phyloP scores from a whole-genome alignment of 495 filamentous ascomycete species.

The Bathelium albidoporum region DNA sequence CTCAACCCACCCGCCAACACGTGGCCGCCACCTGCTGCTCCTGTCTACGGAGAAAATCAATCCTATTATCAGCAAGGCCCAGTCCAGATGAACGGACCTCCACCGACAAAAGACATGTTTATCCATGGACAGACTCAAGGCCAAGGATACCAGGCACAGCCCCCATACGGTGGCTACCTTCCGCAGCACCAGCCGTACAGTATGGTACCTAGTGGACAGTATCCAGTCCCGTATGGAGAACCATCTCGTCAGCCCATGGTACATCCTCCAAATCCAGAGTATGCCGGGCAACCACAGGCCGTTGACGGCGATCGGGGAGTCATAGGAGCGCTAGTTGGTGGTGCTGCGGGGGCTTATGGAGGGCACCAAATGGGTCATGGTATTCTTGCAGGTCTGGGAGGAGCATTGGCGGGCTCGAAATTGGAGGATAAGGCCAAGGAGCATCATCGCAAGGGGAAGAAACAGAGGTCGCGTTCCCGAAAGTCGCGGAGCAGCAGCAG shows the following conservation, averaged over 20 bases:
- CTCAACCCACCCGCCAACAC: background rate
- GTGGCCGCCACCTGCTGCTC: background rate
- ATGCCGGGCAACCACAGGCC: background rate
- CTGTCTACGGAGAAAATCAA: background rate
- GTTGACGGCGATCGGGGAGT: constrained; percentile 31
- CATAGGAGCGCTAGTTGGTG: constrained; percentile 30
- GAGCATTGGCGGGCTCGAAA: constrained; percentile 30
- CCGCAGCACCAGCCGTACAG: background rate
- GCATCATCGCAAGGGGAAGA: constrained; percentile 9
- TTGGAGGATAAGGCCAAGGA: constrained; percentile 28
- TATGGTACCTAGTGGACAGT: background rate
- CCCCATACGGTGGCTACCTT: background rate
- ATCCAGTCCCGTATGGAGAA: background rate
- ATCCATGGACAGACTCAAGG: background rate
- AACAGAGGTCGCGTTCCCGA: background rate
- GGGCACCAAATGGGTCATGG: constrained; percentile 30
- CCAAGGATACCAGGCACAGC: background rate
- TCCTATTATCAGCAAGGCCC: constrained; percentile 1
- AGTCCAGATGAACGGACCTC: background rate
- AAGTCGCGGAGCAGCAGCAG: constrained; percentile 6
- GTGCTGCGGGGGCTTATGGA: constrained; percentile 29
- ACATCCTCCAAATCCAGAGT: background rate
- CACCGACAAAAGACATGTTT: background rate
- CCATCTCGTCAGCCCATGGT: constrained; percentile 8
- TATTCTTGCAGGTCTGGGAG: constrained; percentile 26